These are phyloP conservation scores for Suhomyces kilbournensis DNA, from an alignment of 805 yeast genomes.

Conservation along the genomic window DNA sequence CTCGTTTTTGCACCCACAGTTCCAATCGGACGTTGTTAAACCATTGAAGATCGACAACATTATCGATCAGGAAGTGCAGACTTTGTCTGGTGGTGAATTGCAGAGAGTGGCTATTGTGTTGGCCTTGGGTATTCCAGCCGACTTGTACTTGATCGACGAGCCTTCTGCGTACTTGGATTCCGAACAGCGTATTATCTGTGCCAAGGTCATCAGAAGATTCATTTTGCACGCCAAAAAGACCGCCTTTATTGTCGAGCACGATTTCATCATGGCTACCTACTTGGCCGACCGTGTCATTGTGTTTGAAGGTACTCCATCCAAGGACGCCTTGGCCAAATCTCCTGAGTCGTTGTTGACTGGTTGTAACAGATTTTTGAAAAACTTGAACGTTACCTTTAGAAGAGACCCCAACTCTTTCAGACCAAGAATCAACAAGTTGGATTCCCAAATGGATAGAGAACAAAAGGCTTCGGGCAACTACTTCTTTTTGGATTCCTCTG, in stretches of 20 bases:
- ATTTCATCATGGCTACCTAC: constrained; percentile 99
- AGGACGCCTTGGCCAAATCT: constrained; percentile 75
- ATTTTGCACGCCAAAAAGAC: constrained; percentile 96
- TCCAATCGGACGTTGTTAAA: constrained; percentile 96
- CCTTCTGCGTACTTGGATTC: constrained; percentile 99
- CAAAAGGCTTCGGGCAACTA: constrained; percentile 90
- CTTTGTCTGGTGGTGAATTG: constrained; percentile 98
- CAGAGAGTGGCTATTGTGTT: constrained; percentile 98
- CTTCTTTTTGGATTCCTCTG: constrained; percentile 82
- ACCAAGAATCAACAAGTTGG: constrained; percentile 97
- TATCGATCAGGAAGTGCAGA: constrained; percentile 96
- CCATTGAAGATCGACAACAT: constrained; percentile 92
- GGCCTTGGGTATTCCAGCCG: constrained; percentile 92
- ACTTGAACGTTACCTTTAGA: constrained; percentile 96
- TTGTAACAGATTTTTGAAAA: constrained; percentile 94
- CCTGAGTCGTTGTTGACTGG: constrained; percentile 96
- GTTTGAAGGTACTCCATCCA: constrained; percentile 92
- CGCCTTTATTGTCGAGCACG: constrained; percentile 99
- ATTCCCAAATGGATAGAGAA: constrained; percentile 98
- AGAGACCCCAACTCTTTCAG: constrained; percentile 98
- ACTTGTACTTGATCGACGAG: constrained; percentile 94
- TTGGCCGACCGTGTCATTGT: constrained; percentile 98
- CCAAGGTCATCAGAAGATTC: constrained; percentile 96
- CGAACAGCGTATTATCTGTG: constrained; percentile 98
- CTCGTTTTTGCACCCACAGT: constrained; percentile 91